Percentiles rank a stretch among this genome's conserved stretches.
Evolutionary conservation across 2,329 filamentous ascomycete genomes (phyloP).

Genomic region (Metarhizium guizhouense): DNA sequence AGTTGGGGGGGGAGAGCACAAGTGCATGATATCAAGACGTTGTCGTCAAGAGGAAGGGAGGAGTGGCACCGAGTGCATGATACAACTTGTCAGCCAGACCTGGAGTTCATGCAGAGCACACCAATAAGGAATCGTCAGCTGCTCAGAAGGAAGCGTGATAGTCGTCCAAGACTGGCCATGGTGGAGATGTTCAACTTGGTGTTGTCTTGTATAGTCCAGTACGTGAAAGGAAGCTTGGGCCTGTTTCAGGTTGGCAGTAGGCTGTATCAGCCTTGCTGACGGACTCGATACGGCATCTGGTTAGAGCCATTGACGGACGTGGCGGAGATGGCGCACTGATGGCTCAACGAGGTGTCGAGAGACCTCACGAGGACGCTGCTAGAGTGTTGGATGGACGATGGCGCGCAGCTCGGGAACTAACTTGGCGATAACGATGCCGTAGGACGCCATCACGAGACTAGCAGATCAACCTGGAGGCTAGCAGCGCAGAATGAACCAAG

Average conservation of each 20-base stretch:
- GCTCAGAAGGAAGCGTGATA: neutral
- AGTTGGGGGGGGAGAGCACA: neutral
- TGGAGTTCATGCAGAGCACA: conserved; percentile 12
- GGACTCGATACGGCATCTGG: conserved; percentile 7
- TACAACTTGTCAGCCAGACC: neutral
- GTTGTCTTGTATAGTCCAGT: conserved; percentile 2
- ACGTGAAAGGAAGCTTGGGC: conserved; percentile 3
- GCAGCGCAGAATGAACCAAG: too few species aligned
- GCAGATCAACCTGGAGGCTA: neutral
- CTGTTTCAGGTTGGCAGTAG: conserved; percentile 11
- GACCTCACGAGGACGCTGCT: neutral
- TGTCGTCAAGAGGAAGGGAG: neutral
- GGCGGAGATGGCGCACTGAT: neutral
- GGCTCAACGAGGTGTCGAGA: neutral
- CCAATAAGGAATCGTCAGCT: conserved; percentile 9
- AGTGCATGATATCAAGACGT: neutral
- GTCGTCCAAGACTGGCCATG: neutral
- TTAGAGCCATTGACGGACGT: conserved; percentile 3
- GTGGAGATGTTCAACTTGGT: too few species aligned
- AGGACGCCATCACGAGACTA: neutral
- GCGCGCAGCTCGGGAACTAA: neutral
- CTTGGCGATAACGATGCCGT: too few species aligned
- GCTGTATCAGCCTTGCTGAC: conserved; percentile 10
- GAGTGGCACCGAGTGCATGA: neutral
- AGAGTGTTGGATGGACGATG: too few species aligned